Percentiles rank a stretch among this genome's conserved stretches.
Evolutionary conservation across 2,329 filamentous ascomycete species (phyloP).

Genomic region (Hypoxylon sp.): DNA sequence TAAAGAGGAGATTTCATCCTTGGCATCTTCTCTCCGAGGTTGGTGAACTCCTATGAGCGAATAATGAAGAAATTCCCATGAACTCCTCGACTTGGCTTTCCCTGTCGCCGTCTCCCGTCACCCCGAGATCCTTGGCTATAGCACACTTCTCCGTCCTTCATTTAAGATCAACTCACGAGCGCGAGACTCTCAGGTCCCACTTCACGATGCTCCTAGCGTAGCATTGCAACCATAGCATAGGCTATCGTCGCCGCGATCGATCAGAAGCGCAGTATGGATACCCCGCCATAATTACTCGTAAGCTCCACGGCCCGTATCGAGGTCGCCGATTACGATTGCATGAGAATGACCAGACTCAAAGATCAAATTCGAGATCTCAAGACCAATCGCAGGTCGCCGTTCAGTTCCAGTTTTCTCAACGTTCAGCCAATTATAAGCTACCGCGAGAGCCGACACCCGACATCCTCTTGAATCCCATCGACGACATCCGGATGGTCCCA

Average conservation of each 20-base stretch:
- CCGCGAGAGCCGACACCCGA: conserved; percentile 24
- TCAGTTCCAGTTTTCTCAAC: conserved; percentile 12
- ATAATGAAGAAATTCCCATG: conserved; percentile 11
- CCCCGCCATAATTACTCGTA: conserved; percentile 12
- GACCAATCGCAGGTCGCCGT: conserved; percentile 9
- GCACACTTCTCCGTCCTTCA: not conserved
- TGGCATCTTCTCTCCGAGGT: conserved; percentile 13
- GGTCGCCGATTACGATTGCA: conserved; percentile 39
- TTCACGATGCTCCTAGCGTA: conserved; percentile 11
- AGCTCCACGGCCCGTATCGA: conserved; percentile 2
- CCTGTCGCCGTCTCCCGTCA: conserved; percentile 1
- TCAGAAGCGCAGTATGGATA: not conserved
- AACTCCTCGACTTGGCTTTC: conserved; percentile 19
- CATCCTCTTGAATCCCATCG: conserved; percentile 8
- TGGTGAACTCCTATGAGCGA: conserved; percentile 9
- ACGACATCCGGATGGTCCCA: conserved; percentile 20
- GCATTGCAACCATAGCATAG: conserved; percentile 15
- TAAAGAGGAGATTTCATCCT: conserved; percentile 12
- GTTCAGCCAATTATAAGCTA: conserved; percentile 14
- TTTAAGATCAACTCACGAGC: conserved; percentile 8
- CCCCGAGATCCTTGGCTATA: conserved; percentile 11
- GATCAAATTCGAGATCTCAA: not conserved
- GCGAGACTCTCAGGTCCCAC: not conserved
- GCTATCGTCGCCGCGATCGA: not conserved
- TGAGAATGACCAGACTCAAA: conserved; percentile 5